Conservation (phyloP, 1,284 basidiomycete genomes). For the Kwoniella shivajii region DNA sequence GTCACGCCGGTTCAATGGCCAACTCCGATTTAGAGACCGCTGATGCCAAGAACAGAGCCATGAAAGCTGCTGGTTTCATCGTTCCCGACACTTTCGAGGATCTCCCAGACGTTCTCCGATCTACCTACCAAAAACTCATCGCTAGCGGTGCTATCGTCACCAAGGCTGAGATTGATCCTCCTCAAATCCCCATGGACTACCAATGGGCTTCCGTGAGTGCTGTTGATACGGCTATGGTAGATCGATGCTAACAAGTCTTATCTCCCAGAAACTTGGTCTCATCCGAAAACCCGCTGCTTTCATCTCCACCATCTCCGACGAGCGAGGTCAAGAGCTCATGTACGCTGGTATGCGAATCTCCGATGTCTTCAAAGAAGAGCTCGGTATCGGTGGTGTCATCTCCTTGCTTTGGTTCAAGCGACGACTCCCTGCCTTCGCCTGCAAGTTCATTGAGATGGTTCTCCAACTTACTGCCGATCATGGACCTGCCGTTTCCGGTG, state of each 20-base stretch:
- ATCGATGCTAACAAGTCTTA: background rate
- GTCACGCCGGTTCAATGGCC: slow-evolving; percentile 97
- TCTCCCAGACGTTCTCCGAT: slow-evolving; percentile 78
- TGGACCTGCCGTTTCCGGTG: slow-evolving; percentile 84
- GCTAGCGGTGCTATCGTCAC: slow-evolving; percentile 68
- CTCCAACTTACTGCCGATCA: slow-evolving; percentile 99
- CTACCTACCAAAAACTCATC: slow-evolving; percentile 85
- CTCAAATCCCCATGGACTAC: slow-evolving; percentile 99
- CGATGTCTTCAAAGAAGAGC: slow-evolving; percentile 97
- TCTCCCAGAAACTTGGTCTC: slow-evolving; percentile 79
- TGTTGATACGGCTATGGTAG: background rate
- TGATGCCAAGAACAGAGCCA: slow-evolving; percentile 94
- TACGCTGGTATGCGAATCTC: slow-evolving; percentile 99
- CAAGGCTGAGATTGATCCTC: slow-evolving; percentile 81
- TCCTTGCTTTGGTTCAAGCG: slow-evolving; percentile 98
- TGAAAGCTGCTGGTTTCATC: slow-evolving; percentile 93
- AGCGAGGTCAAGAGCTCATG: slow-evolving; percentile 96
- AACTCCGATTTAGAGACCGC: slow-evolving; percentile 97
- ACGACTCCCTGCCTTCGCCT: slow-evolving; percentile 62
- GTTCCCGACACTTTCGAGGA: slow-evolving; percentile 98
- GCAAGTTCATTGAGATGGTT: slow-evolving; percentile 99
- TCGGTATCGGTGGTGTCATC: slow-evolving; percentile 96
- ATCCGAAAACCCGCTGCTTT: slow-evolving; percentile 99
- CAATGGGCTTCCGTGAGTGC: slow-evolving; percentile 81
- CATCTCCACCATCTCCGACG: slow-evolving; percentile 99